Evolutionary conservation across 371 early-diverging fungal species (phyloP).

Genomic region (Vairimorpha apis): DNA sequence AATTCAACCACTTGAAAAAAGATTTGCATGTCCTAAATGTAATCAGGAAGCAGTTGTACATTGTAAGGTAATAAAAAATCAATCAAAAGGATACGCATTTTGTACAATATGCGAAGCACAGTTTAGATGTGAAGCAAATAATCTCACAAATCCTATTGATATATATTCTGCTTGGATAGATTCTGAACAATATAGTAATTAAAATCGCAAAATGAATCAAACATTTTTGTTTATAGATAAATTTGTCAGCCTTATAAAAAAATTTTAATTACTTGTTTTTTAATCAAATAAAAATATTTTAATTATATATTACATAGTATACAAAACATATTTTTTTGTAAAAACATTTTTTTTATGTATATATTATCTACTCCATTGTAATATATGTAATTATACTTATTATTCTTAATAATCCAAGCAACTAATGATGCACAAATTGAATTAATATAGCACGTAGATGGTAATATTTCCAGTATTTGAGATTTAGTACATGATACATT

Average conservation of each 20-base stretch:
- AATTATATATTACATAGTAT: constrained; percentile 33
- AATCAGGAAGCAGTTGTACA: constrained; percentile 54
- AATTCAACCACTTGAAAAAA: constrained; percentile 33
- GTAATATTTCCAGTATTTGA: constrained; percentile 27
- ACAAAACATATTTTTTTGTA: constrained; percentile 41
- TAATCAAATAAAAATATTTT: no score
- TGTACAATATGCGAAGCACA: constrained; percentile 54
- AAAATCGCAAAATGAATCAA: neutral
- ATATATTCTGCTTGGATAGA: constrained; percentile 57
- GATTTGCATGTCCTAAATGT: constrained; percentile 59
- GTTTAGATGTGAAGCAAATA: constrained; percentile 40
- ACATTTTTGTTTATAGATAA: neutral
- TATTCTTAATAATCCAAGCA: neutral
- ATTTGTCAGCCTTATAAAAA: no score
- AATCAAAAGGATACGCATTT: constrained; percentile 40
- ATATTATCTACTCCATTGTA: constrained; percentile 26
- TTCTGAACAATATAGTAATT: no score
- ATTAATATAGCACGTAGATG: constrained; percentile 54
- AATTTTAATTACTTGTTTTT: no score
- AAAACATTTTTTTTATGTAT: neutral
- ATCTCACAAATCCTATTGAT: constrained; percentile 54
- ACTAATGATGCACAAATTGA: constrained; percentile 56
- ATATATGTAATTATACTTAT: constrained; percentile 48
- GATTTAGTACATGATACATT: constrained; percentile 3
- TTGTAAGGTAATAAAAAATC: constrained; percentile 45